These are phyloP conservation scores for Hyphopichia khmerensis DNA, from an alignment of 1,139 yeast genomes.

Conservation along the genomic window DNA sequence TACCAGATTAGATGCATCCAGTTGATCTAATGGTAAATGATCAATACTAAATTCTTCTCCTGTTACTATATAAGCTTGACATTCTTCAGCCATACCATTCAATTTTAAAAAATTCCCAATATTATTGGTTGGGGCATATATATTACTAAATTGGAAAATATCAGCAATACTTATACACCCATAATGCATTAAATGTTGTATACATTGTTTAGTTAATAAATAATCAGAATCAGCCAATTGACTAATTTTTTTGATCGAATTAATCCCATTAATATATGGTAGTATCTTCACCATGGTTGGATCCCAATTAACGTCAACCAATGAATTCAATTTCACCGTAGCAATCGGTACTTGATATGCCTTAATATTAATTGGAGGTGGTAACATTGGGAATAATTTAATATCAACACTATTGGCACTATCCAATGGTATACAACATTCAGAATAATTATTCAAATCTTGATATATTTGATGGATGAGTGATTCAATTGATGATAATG, in stretches of 20 bases:
- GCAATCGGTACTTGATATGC: constrained; percentile 87
- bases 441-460: constrained; percentile 91
- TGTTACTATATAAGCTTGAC: constrained; percentile 74
- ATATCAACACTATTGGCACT: constrained; percentile 88
- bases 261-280: constrained; percentile 85
- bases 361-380: constrained; percentile 76
- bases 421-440: constrained; percentile 91
- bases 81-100: constrained; percentile 71
- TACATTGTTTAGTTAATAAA: constrained; percentile 75
- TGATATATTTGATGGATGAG: constrained; percentile 86
- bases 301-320: constrained; percentile 93
- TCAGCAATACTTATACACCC: constrained; percentile 81
- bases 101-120: constrained; percentile 67
- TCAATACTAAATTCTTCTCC: constrained; percentile 9
- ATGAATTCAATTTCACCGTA: constrained; percentile 64
- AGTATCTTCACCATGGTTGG: constrained; percentile 89
- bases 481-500: constrained; percentile 67
- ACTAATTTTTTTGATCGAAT: constrained; percentile 76
- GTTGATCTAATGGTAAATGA: background rate
- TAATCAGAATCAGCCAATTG: constrained; percentile 81
- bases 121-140: constrained; percentile 85
- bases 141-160: constrained; percentile 83
- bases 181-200: constrained; percentile 89
- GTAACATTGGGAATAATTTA: constrained; percentile 81
- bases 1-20: background rate